Evolutionary conservation across 371 early-diverging fungal species (phyloP), one percentile per base, ranked within the genome.

Genomic region (Mortierella sp.): DNA sequence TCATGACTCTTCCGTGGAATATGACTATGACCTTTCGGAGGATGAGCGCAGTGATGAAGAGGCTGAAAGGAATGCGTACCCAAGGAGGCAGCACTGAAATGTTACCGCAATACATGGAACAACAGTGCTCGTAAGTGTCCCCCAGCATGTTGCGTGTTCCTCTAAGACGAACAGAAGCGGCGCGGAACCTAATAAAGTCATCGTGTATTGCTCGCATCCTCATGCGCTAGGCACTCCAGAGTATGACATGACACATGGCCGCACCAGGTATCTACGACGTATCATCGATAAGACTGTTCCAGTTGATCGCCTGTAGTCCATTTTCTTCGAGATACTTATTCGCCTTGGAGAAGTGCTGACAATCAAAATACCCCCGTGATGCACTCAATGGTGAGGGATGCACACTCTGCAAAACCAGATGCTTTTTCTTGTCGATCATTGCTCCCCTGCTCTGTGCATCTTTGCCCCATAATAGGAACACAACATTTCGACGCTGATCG

Each of bases 391-490:
- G 99, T 21, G 95, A 95, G 57, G 99, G 99, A 81, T 99, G 99
- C 2, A 92, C 94, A 8, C 94, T 80, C 57, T 87, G 88, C 40
- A 99, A 79, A 5, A 99, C 91, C 49, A 94, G 71, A 79, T 99
- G 99, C 81, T 87, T 86, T 29, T 72, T 85, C 87, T 81, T 80
- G 63, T 85, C 82, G 29, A 92, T 85, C 34, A 69, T 67, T 0
- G 81, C 73, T 8, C 88, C 90, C 56, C 95, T 93, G 80, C 90
- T 88, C 63, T 93, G 91, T 13, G 98, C 97, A 79, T 90, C 85
- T 6, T 77, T 66, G n/a, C 99, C 99, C 99, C 99, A 98, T n/a
- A 98, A 85, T 81, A 99, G 89, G 82, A 99, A 99, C 41, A 98
- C 99, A 17, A 97, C 86, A 48, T 90, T 80, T 1, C 66, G 59